Evolutionary conservation across 2,329 filamentous ascomycete genomes (phyloP).

Genomic region (Juglanconis juglandina): DNA sequence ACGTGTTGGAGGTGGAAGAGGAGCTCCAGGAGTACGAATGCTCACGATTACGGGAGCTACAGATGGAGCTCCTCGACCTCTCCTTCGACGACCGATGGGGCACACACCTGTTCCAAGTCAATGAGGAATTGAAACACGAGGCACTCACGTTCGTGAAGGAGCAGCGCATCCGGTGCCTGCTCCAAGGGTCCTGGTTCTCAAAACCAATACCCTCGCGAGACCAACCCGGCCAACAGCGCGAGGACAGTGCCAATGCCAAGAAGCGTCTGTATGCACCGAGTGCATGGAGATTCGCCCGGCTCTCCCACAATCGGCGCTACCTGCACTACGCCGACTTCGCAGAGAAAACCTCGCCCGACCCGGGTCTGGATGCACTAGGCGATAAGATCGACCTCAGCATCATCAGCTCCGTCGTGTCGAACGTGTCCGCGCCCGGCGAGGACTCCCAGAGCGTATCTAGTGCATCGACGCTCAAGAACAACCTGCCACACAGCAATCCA

Average conservation of each 20-base stretch:
- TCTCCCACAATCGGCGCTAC: constrained; percentile 87
- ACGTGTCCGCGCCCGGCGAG: constrained; percentile 68
- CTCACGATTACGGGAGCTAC: constrained; percentile 71
- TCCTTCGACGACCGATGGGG: constrained; percentile 96
- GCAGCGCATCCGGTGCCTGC: constrained; percentile 84
- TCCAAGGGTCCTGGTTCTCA: constrained; percentile 86
- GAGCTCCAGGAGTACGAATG: constrained; percentile 84
- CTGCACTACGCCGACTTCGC: constrained; percentile 88
- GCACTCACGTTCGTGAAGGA: constrained; percentile 96
- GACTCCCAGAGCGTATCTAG: constrained; percentile 44
- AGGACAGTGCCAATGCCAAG: constrained; percentile 39
- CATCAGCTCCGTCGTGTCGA: constrained; percentile 91
- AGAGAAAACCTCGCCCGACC: constrained; percentile 59
- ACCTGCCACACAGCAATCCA: constrained; percentile 1
- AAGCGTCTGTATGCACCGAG: constrained; percentile 45
- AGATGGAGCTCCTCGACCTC: constrained; percentile 89
- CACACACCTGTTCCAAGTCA: constrained; percentile 81
- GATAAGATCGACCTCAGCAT: constrained; percentile 84
- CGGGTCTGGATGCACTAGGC: constrained; percentile 67
- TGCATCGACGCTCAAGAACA: constrained; percentile 39
- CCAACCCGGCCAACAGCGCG: constrained; percentile 34
- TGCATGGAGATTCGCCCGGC: constrained; percentile 76
- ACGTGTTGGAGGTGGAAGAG: constrained; percentile 83
- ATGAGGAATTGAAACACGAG: constrained; percentile 85
- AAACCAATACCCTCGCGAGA: constrained; percentile 41